Evolutionary conservation across 1,139 yeast species (phyloP).

Genomic region (Kodamaea sp.): DNA sequence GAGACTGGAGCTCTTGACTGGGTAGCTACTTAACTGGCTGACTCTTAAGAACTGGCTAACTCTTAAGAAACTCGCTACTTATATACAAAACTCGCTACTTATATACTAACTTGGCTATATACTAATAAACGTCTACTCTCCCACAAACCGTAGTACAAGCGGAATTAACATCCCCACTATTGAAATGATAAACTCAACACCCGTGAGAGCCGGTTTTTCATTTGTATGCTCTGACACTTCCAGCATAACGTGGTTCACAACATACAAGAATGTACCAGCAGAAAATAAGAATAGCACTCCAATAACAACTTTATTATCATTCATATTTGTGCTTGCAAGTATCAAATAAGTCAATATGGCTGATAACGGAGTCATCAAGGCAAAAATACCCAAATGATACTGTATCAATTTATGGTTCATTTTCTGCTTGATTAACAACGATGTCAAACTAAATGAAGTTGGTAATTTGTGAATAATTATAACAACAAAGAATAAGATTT

Average conservation of each 20-base stretch:
- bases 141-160: constrained; percentile 13
- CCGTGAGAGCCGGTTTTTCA: constrained; percentile 5
- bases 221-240: constrained; percentile 22
- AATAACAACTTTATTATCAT: constrained; percentile 38
- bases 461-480: constrained; percentile 73
- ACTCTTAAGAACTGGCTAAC: no score
- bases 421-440: constrained; percentile 47
- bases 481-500: constrained; percentile 52
- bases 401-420: constrained; percentile 28
- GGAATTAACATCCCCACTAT: constrained; percentile 21
- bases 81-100: no score
- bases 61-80: no score
- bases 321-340: constrained; percentile 26
- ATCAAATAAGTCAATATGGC: constrained; percentile 46
- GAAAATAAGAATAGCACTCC: constrained; percentile 55
- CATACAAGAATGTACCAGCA: constrained; percentile 72
- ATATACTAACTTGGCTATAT: no score
- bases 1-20: no score
- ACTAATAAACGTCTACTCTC: constrained; percentile 9
- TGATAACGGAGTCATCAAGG: constrained; percentile 51
- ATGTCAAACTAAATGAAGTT: constrained; percentile 64
- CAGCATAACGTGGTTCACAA: constrained; percentile 61
- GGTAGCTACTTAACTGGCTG: no score
- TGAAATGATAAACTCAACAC: constrained; percentile 14
- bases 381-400: constrained; percentile 44